Evolutionary conservation across 208 protist species (phyloP), one percentile per base, ranked within the genome.

Genomic region (Vickermania ingenoplastis): DNA sequence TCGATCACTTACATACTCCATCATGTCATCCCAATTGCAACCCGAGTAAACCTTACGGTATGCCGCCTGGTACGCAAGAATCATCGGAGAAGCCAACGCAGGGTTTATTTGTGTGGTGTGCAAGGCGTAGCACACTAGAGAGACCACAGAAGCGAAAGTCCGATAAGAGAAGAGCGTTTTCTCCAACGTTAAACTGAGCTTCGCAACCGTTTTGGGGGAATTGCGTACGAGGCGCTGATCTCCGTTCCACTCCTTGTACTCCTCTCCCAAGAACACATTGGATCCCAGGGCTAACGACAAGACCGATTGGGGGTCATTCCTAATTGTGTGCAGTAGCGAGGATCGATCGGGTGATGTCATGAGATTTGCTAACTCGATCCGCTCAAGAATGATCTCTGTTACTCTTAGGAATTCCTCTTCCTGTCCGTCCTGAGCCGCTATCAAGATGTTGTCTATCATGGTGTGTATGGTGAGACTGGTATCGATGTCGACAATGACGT

Each of bases 391-490:
- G 36, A 17, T 48, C 5, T 25, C 7, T 17, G 7, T 26, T 17
- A 21, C 11, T 21, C 13, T 7, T 21, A 54, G 22, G 23, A 54
- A 54, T 7, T 54, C 50, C 22, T 7, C 50, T 26, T 54, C 50
- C 7, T 54, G 50, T 25, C 50, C 23, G 7, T 54, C 50, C 7
- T 25, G 7, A 13, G 50, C 50, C 13, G 50, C 50, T 13, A 54
- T 13, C 50, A 54, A 54, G n/a, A 54, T 25, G 23, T 54, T 54
- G 50, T 54, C 50, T 54, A 54, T 54, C 50, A 54, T 54, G n/a
- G 23, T 25, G 50, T 54, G n/a, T 17, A 54, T 54, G 21, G 24
- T 54, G 5, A 54, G 11, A 54, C 5, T 5, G 5, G 50, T 54
- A 54, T 26, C 24, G 50, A 54, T 25, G 50, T 54, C 50, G 11